These are phyloP conservation scores for Aureobasidium sp. DNA, from an alignment of 2,329 filamentous ascomycete genomes.

Conservation along the genomic window DNA sequence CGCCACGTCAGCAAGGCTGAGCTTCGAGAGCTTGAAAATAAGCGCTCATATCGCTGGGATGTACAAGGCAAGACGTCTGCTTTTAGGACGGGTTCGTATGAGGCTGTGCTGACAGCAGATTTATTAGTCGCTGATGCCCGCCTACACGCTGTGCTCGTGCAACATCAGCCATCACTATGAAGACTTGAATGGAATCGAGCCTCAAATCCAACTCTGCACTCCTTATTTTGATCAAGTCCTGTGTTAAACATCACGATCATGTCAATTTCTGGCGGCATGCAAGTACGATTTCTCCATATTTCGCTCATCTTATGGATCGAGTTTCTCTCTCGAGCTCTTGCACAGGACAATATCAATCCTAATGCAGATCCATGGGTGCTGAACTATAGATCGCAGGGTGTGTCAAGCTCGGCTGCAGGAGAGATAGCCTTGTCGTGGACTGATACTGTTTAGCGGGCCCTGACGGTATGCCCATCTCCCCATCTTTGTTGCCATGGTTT, in stretches of 20 bases:
- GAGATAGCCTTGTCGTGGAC: background rate
- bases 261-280: background rate
- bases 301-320: background rate
- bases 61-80: no score
- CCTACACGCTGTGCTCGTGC: background rate
- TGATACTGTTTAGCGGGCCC: background rate
- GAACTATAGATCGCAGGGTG: background rate
- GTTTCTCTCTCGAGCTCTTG: background rate
- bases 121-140: background rate
- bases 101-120: background rate
- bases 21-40: background rate
- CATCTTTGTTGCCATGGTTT: no score
- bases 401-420: background rate
- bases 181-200: background rate
- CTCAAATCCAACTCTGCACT: no score
- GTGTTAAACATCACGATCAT: no score
- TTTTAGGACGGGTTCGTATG: background rate
- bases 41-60: no score
- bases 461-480: background rate
- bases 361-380: background rate
- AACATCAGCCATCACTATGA: background rate
- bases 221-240: no score
- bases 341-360: background rate
- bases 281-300: background rate
- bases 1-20: constrained; percentile 7